Conservation (phyloP, 805 yeast genomes). For the Kurtzmaniella cleridarum region DNA sequence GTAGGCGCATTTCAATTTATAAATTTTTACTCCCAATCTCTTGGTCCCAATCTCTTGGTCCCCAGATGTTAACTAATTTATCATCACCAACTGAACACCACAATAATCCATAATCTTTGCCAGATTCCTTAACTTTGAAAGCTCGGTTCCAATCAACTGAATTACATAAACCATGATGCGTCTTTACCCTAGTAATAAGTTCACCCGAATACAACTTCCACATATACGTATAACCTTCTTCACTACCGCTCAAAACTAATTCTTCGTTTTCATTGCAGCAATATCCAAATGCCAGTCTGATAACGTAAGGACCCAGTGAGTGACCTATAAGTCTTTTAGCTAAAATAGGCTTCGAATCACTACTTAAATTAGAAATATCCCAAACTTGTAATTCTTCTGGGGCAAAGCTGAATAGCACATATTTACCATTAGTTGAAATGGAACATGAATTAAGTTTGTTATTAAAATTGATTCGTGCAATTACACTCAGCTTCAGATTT, state of each 20-base stretch:
- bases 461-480: constrained; percentile 46
- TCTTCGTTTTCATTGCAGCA: constrained; percentile 47
- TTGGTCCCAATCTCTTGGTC: constrained; percentile 27
- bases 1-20: too few species aligned
- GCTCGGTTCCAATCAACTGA: constrained; percentile 68
- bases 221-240: constrained; percentile 69
- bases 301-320: constrained; percentile 60
- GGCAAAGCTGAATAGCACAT: constrained; percentile 55
- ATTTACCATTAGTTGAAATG: constrained; percentile 48
- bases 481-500: constrained; percentile 27
- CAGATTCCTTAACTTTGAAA: constrained; percentile 6
- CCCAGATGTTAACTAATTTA: constrained; percentile 64
- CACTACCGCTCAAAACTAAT: constrained; percentile 74
- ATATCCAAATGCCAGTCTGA: constrained; percentile 75
- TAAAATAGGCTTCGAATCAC: constrained; percentile 41
- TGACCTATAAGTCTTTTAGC: constrained; percentile 68
- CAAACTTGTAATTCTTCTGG: constrained; percentile 79
- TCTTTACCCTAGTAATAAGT: constrained; percentile 54
- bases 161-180: constrained; percentile 65
- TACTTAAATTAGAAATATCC: constrained; percentile 48
- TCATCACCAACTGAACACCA: constrained; percentile 91
- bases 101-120: constrained; percentile 36
- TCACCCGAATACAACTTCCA: constrained; percentile 76
- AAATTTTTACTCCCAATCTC: constrained; percentile 6
- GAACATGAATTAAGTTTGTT: constrained; percentile 63